Evolutionary conservation across 2,329 filamentous ascomycete genomes (phyloP).

Genomic region (Pseudogymnoascus sp.): DNA sequence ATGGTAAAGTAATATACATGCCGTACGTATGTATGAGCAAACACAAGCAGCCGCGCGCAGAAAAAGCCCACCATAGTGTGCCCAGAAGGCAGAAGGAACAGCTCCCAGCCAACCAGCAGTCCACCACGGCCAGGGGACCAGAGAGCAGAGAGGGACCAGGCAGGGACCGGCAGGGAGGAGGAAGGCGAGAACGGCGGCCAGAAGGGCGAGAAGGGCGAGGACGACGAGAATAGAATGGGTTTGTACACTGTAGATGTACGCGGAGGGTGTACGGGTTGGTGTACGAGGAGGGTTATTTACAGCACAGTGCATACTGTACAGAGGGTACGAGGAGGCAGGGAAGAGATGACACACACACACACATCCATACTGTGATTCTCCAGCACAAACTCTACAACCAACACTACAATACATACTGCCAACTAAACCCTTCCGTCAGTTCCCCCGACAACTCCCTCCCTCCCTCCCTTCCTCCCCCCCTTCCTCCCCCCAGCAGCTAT

Average conservation of each 20-base stretch:
- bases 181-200: neutral
- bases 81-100: neutral
- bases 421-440: neutral
- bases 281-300: neutral
- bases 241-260: neutral
- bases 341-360: neutral
- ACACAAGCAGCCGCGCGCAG: neutral
- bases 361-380: too few relatives aligned
- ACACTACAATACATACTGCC: too few relatives aligned
- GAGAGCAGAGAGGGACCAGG: neutral
- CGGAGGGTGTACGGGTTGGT: too few relatives aligned
- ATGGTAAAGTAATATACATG: neutral
- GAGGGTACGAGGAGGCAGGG: neutral
- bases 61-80: neutral
- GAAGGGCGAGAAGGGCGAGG: neutral
- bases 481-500: neutral
- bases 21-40: neutral
- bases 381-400: too few relatives aligned
- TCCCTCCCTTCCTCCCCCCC: too few relatives aligned
- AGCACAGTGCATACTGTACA: neutral
- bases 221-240: neutral
- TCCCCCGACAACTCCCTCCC: neutral
- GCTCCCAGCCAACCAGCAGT: neutral
- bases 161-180: neutral
- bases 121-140: neutral